Base-by-base conservation (phyloP, 2,329 filamentous ascomycete genomes). In the Coniochaeta prunicola region DNA sequence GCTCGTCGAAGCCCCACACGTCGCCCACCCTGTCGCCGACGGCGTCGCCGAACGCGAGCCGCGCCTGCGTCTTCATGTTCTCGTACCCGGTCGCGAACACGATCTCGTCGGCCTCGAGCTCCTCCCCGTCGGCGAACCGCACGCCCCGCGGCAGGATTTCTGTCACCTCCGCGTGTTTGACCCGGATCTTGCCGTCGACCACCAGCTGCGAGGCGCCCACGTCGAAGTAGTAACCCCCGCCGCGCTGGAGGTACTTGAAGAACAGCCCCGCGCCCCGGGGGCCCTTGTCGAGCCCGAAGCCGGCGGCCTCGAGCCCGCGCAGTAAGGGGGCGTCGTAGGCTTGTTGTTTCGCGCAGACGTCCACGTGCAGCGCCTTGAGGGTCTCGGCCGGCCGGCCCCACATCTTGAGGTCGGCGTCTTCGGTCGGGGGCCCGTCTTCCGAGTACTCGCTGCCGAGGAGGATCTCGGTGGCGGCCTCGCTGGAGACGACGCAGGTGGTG, bases 141-240 rank as follows among this genome's bases (percentile, higher is more conserved):
- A 81, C 62, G 1, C 76, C 78, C 0, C 73, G 65, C 0, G 77
- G 72, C 0, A 80, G 74, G 2, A 88, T 77, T 24, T 75, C 71
- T 1, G 71, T 66, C 15, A 88, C 80, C 12, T 83, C 81, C 0
- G 80, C 83, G 42, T 83, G 80, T 67, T 83, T 83, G 28, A 89
- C 73, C 63, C 83, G 83, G 68, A 90, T 83, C 66, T 83, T 84
- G 0, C 86, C 85, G 13, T 87, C 81, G 2, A 76, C 75, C 59
- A 90, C 87, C 26, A 89, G 76, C 65, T 82, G 71, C 0, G 81
- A 82, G 0, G 80, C 82, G 0, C 87, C 87, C 1, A 88, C 85
- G 61, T 90, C 84, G 61, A 89, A 86, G 70, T 89, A 89, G 67
- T 89, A 89, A 0, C 87, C 86, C 0, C 87, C 87, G 1, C 85